These are phyloP conservation scores for Ordospora colligata DNA, from an alignment of 371 early-diverging fungal genomes.

Conservation along the genomic window DNA sequence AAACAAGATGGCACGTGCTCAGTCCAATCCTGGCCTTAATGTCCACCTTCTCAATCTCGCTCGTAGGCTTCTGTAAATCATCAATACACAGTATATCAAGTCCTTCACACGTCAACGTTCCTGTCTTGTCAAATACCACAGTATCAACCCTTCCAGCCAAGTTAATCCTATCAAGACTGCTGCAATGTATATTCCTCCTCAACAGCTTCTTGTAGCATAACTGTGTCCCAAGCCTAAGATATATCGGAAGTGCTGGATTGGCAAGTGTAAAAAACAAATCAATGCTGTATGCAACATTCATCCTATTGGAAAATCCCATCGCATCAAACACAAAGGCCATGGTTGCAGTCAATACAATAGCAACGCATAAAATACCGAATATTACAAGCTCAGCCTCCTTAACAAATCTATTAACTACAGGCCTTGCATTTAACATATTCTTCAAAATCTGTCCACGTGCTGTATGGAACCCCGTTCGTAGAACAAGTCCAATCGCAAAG, in stretches of 20 bases:
- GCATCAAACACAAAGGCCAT: background rate
- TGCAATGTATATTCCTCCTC: conserved; percentile 76
- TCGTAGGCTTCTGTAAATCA: background rate
- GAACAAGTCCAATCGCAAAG: conserved; percentile 68
- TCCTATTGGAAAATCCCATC: background rate
- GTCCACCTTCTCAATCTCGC: conserved; percentile 3
- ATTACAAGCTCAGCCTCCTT: conserved; percentile 66
- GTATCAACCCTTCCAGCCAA: conserved; percentile 84
- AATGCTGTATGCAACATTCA: conserved; percentile 29
- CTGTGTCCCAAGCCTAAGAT: conserved; percentile 83
- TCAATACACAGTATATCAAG: conserved; percentile 83
- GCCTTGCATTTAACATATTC: conserved; percentile 83
- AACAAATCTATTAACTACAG: conserved; percentile 81
- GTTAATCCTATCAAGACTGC: conserved; percentile 79
- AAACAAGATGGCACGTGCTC: conserved; percentile 87
- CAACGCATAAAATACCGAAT: background rate
- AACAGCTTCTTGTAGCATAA: conserved; percentile 78
- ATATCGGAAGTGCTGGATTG: conserved; percentile 70
- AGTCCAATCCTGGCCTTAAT: conserved; percentile 63
- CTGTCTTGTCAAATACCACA: conserved; percentile 98
- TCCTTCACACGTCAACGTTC: conserved; percentile 93
- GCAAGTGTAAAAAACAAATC: conserved; percentile 53
- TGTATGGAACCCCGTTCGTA: conserved; percentile 87
- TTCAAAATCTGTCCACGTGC: conserved; percentile 84
- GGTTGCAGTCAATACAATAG: conserved; percentile 61